These are phyloP conservation scores for Yamadazyma blattariae DNA, from an alignment of 1,139 yeast genomes.

Conservation along the genomic window DNA sequence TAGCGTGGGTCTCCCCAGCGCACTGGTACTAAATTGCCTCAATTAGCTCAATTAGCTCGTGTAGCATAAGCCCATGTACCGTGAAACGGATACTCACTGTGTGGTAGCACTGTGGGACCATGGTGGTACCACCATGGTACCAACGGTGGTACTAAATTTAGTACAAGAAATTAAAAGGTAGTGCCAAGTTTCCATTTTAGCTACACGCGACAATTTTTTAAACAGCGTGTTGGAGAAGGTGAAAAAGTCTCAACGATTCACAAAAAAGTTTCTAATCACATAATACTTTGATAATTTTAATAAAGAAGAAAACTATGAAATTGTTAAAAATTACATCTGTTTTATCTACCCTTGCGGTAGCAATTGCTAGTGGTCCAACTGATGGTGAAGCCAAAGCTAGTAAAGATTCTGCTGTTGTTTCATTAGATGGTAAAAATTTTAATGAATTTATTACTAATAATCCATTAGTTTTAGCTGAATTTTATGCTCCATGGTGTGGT, in stretches of 20 bases:
- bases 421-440: slow-evolving; percentile 61
- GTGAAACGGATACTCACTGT: too few species aligned
- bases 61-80: too few species aligned
- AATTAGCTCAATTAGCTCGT: too few species aligned
- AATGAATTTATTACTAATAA: slow-evolving; percentile 64
- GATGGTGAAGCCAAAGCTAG: slow-evolving; percentile 70
- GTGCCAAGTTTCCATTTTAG: too few species aligned
- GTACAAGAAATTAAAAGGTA: too few species aligned
- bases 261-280: not conserved
- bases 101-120: too few species aligned
- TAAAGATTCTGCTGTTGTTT: slow-evolving; percentile 84
- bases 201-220: not conserved
- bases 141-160: too few species aligned
- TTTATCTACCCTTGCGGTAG: slow-evolving; percentile 40
- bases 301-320: slow-evolving; percentile 33
- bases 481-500: slow-evolving; percentile 99
- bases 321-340: slow-evolving; percentile 40
- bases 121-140: too few species aligned
- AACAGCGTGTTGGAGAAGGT: slow-evolving; percentile 3
- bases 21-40: too few species aligned
- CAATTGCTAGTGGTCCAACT: slow-evolving; percentile 40
- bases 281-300: not conserved
- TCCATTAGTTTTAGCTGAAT: slow-evolving; percentile 87
- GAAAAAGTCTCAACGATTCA: not conserved
- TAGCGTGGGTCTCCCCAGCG: too few species aligned